Base-by-base conservation (phyloP, 345 rosid genomes). In the Gossypium longicalyx region DNA sequence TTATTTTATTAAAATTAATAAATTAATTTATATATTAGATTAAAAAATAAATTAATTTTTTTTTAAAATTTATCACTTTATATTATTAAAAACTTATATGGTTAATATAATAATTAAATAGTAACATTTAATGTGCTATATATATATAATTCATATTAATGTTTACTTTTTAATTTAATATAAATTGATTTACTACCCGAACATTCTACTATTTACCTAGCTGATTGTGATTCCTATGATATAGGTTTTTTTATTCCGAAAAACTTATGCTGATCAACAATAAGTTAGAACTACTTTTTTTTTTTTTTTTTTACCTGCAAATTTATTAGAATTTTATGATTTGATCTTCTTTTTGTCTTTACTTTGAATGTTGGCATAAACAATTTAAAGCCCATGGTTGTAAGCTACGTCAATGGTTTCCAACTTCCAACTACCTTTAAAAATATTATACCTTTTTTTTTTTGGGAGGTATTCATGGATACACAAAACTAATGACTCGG, bases 81-180 rank as follows among this genome's bases (percentile, higher is more conserved):
- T 34, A 34, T 34, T 34, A 34, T 34, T 34, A 34, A 34, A 34
- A 34, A 34, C 0, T 34, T 0, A 34, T 5, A 34, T 34, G 0
- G 4, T 34, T 34, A 34, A 34, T 34, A 4, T 34, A 34, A 4
- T 34, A 34, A 34, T 34, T 5, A 34, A 34, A 34, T 34, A 34
- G 0, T 34, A 1, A 34, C 0, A 34, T 34, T 3, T 34, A 0
- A 4, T 0, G 34, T 29, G 0, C 0, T 29, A 29, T 0, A 0
- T 29, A 29, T 27, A 3, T 29, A n/a, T n/a, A n/a, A n/a, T 29
- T 29, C 3, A 29, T 29, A 2, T 27, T 27, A 2, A 27, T 2
- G 7, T 34, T 34, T 5, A 4, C 1, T 29, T 29, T 29, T 29
- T 29, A 29, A 29, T 29, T 1, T 29, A 29, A 3, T 27, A 3